A percentile compares a stretch with the other conserved stretches of the same genome.
These are phyloP conservation scores for Stentor coeruleus DNA, from an alignment of 73 alveolate genomes.

Conservation along the genomic window DNA sequence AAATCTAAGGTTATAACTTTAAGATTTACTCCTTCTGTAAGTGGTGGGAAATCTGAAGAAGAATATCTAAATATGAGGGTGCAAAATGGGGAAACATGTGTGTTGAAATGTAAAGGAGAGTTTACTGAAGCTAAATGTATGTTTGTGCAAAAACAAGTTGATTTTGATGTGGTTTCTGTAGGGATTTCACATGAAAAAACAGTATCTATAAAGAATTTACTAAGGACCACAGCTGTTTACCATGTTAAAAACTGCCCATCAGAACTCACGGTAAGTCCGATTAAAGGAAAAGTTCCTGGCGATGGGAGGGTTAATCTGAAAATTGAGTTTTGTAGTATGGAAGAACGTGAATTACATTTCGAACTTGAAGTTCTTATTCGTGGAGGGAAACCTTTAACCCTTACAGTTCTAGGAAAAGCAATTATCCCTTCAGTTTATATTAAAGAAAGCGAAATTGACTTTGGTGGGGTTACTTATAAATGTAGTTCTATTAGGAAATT, in stretches of 20 bases:
- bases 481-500: slow-evolving; percentile 37
- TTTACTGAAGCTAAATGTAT: slow-evolving; percentile 84
- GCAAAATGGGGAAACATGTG: slow-evolving; percentile 78
- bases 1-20: slow-evolving; percentile 59
- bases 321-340: slow-evolving; percentile 76
- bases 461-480: slow-evolving; percentile 86
- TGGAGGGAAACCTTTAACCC: slow-evolving; percentile 85
- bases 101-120: slow-evolving; percentile 75
- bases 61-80: slow-evolving; percentile 78
- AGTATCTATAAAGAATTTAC: slow-evolving; percentile 65
- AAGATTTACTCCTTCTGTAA: slow-evolving; percentile 70
- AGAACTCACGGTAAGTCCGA: slow-evolving; percentile 65
- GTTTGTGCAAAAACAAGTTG: slow-evolving; percentile 60
- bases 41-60: slow-evolving; percentile 77
- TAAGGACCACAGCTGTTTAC: slow-evolving; percentile 79
- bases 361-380: slow-evolving; percentile 89
- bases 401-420: slow-evolving; percentile 86
- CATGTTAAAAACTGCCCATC: slow-evolving; percentile 61
- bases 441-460: slow-evolving; percentile 84
- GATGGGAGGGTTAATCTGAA: slow-evolving; percentile 73
- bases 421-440: slow-evolving; percentile 91
- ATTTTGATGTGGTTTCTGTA: slow-evolving; percentile 73
- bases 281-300: slow-evolving; percentile 62
- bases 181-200: slow-evolving; percentile 72
- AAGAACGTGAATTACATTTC: slow-evolving; percentile 76